Evolutionary conservation across 768 basidiomycete genomes (phyloP).

Genomic region (Clavaria fumosa): DNA sequence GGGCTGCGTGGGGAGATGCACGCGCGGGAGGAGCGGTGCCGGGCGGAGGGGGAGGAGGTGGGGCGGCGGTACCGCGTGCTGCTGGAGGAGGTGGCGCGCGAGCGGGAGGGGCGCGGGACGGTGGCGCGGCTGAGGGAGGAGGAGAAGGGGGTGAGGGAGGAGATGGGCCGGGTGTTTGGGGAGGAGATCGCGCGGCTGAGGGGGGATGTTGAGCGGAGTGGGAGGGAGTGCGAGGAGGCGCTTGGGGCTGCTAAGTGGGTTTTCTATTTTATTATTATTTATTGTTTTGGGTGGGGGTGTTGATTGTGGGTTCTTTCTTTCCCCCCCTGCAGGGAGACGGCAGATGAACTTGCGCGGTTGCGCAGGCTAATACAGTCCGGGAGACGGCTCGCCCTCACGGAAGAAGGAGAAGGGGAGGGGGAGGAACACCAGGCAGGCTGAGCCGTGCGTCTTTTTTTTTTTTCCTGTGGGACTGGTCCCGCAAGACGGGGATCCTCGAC

Average conservation of each 20-base stretch:
- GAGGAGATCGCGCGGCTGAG: constrained; percentile 41
- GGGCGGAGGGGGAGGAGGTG: constrained; percentile 48
- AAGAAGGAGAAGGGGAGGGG: too few relatives aligned
- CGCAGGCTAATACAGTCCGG: neutral
- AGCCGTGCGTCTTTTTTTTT: too few relatives aligned
- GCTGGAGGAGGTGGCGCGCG: constrained; percentile 43
- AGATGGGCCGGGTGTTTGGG: constrained; percentile 46
- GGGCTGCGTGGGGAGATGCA: constrained; percentile 59
- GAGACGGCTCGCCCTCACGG: too few relatives aligned
- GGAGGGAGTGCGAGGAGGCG: constrained; percentile 40
- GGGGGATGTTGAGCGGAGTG: constrained; percentile 36
- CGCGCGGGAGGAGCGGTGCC: constrained; percentile 54
- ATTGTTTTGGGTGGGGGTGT: constrained; percentile 1
- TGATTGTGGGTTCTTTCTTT: constrained; percentile 7
- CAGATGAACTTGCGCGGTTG: constrained; percentile 11
- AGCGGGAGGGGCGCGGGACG: constrained; percentile 29
- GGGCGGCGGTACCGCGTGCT: constrained; percentile 56
- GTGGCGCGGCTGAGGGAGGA: constrained; percentile 37
- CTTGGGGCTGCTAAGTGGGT: constrained; percentile 47
- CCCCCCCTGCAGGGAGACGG: constrained; percentile 28
- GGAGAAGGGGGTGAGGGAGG: constrained; percentile 31
- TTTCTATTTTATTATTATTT: constrained; percentile 4
- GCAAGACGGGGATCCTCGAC: too few relatives aligned
- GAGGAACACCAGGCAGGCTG: too few relatives aligned
- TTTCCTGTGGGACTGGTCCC: too few relatives aligned